A percentile compares a stretch with the other conserved stretches of the same genome.
Conservation (phyloP, 1,284 basidiomycete species). For the Coniferiporia sulphurascens region DNA sequence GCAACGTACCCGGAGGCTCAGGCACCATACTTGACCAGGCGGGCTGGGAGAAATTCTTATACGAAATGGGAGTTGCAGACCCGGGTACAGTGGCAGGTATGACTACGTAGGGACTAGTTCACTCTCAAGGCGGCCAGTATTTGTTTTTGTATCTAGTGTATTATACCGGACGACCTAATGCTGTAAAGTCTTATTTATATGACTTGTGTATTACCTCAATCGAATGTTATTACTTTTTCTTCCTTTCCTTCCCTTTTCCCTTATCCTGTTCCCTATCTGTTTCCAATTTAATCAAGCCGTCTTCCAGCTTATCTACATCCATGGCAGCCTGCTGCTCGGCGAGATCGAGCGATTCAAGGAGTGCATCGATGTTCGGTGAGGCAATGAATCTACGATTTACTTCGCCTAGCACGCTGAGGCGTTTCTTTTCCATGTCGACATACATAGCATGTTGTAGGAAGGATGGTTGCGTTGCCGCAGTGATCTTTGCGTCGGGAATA, state of each 20-base stretch:
- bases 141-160: not conserved
- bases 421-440: conserved; percentile 57
- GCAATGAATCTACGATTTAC: conserved; percentile 83
- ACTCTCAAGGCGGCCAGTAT: not conserved
- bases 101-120: not conserved
- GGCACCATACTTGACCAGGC: not conserved
- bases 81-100: not conserved
- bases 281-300: conserved; percentile 58
- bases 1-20: not conserved
- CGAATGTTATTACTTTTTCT: not conserved
- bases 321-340: conserved; percentile 36
- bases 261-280: conserved; percentile 18
- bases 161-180: not conserved
- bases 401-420: conserved; percentile 75
- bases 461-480: conserved; percentile 78
- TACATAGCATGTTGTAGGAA: conserved; percentile 88
- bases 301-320: conserved; percentile 36
- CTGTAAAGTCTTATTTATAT: no score
- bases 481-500: conserved; percentile 49
- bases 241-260: not conserved
- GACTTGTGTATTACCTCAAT: not conserved
- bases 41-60: conserved; percentile 4
- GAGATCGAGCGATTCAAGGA: conserved; percentile 67
- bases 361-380: conserved; percentile 78
- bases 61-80: not conserved